Evolutionary conservation across 1,139 yeast species (phyloP).

Genomic region (Candida freyschussii): DNA sequence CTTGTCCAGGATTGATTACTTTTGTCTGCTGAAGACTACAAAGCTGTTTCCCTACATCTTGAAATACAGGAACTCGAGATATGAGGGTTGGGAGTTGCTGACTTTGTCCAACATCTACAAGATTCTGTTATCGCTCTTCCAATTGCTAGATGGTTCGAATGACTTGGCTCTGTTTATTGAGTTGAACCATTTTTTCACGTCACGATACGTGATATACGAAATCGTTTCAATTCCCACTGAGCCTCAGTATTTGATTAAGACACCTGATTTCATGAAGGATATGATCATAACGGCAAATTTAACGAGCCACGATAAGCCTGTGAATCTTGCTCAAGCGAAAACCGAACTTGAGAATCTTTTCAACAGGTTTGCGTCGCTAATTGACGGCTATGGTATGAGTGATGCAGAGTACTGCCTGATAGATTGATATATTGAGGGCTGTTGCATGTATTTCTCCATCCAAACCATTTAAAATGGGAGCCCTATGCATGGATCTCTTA

Average conservation of each 20-base stretch:
- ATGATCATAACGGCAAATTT: conserved; percentile 16
- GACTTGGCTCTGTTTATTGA: conserved; percentile 12
- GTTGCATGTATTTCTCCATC: background rate
- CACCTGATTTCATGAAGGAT: conserved; percentile 14
- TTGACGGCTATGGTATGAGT: conserved; percentile 9
- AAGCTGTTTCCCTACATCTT: conserved; percentile 15
- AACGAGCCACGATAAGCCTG: conserved; percentile 6
- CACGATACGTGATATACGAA: conserved; percentile 12
- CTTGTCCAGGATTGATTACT: conserved; percentile 14
- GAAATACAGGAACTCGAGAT: conserved; percentile 13
- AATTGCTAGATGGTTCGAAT: conserved; percentile 17
- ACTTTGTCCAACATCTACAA: conserved; percentile 14
- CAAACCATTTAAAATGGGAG: too few relatives aligned
- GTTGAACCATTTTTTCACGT: conserved; percentile 10
- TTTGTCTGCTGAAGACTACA: conserved; percentile 16
- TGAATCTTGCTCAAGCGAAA: conserved; percentile 1
- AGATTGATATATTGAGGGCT: conserved; percentile 2
- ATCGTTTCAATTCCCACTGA: conserved; percentile 4
- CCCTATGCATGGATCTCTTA: too few relatives aligned
- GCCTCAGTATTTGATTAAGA: conserved; percentile 12
- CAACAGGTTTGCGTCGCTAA: conserved; percentile 8
- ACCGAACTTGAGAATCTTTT: conserved; percentile 8
- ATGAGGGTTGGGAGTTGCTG: conserved; percentile 11
- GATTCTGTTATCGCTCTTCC: conserved; percentile 7
- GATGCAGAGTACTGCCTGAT: conserved; percentile 6